Percentiles rank a stretch among this genome's conserved stretches.
Conservation (phyloP, 176 grass and related monocot genomes). For the Aegilops tauschii region DNA sequence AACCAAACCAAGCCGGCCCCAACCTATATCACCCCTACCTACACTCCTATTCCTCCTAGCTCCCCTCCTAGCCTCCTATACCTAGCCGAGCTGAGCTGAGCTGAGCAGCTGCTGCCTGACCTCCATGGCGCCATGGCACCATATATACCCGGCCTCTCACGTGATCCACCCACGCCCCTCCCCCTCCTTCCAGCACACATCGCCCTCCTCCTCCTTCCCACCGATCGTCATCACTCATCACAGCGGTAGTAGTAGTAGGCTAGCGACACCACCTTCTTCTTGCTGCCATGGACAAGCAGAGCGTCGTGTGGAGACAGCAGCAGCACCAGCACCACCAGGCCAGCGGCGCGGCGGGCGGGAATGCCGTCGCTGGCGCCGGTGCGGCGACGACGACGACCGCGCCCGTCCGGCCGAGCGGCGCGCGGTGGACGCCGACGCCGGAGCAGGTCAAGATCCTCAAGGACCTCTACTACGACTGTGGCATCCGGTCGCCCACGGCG, state of each 20-base stretch:
- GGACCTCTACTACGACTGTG: conserved; percentile 88
- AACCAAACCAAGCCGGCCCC: not conserved
- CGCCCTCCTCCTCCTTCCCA: not conserved
- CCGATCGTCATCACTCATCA: not conserved
- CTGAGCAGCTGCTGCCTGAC: not conserved
- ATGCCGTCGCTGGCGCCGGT: not conserved
- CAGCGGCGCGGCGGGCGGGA: not conserved
- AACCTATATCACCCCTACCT: conserved; percentile 30
- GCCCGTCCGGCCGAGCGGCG: conserved; percentile 54
- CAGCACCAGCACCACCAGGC: not conserved
- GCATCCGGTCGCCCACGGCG: conserved; percentile 78
- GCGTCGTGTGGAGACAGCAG: not conserved
- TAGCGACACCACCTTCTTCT: not conserved
- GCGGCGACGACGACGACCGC: not conserved
- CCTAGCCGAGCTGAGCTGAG: not conserved
- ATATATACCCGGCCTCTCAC: conserved; percentile 28
- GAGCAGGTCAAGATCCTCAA: conserved; percentile 83
- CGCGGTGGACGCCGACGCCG: conserved; percentile 85
- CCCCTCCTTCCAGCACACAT: not conserved
- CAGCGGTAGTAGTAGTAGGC: not conserved
- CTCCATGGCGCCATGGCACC: not conserved
- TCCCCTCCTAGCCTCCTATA: not conserved
- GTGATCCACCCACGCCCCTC: not conserved
- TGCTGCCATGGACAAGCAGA: not conserved
- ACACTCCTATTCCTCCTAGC: not conserved